phyloP scores from a whole-genome alignment of 108 stramenopile genomes.

The Seminavis robusta region DNA sequence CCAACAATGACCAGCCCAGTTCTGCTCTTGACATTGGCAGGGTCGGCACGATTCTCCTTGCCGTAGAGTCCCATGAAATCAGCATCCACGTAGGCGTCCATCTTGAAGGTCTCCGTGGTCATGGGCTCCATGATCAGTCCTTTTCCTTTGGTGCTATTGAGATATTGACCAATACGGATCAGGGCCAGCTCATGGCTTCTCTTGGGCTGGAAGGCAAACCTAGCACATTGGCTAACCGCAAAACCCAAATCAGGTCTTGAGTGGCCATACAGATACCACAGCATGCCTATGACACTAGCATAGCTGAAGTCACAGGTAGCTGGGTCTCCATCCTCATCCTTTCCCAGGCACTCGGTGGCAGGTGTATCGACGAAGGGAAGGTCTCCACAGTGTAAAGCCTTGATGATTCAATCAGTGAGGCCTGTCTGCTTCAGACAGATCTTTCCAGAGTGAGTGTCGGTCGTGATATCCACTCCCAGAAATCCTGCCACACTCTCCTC shows the following conservation, averaged over 20 bases:
- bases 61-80: constrained; percentile 34
- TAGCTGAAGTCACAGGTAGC: constrained; percentile 22
- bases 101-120: not conserved
- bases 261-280: constrained; percentile 19
- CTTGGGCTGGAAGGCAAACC: constrained; percentile 18
- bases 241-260: constrained; percentile 31
- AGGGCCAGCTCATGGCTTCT: constrained; percentile 26
- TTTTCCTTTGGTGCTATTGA: constrained; percentile 27
- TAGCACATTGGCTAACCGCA: constrained; percentile 22
- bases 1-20: constrained; percentile 33
- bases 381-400: constrained; percentile 17
- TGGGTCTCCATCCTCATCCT: constrained; percentile 1
- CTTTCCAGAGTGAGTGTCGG: not conserved
- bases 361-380: not conserved
- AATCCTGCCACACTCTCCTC: constrained; percentile 38
- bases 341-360: constrained; percentile 5
- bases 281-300: constrained; percentile 38
- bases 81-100: constrained; percentile 12
- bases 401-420: constrained; percentile 30
- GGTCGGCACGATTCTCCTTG: constrained; percentile 15
- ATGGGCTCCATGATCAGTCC: constrained; percentile 20
- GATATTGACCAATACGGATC: constrained; percentile 32
- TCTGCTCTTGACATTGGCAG: constrained; percentile 21
- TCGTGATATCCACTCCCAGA: constrained; percentile 36
- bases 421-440: constrained; percentile 36